Evolutionary conservation across 2,329 filamentous ascomycete genomes (phyloP).

Genomic region (Epichloe brachyelytri): DNA sequence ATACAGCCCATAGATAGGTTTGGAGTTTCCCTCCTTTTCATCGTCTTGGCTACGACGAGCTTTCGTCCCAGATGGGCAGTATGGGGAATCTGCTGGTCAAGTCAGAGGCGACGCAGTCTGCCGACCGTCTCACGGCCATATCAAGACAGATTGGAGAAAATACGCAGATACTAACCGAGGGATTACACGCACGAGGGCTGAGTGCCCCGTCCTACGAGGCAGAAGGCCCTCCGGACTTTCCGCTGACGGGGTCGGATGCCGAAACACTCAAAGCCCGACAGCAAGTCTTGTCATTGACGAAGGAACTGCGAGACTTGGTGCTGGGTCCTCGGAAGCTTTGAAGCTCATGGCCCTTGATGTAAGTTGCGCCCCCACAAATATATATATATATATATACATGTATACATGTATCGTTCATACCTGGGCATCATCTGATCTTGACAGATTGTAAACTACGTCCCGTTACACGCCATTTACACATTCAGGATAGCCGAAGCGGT

Average conservation of each 20-base stretch:
- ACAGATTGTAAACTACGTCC: constrained; percentile 15
- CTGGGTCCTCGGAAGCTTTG: constrained; percentile 12
- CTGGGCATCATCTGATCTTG: not conserved
- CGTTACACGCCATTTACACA: constrained; percentile 18
- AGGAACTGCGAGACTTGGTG: constrained; percentile 12
- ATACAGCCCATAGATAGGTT: not conserved
- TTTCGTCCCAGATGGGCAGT: not conserved
- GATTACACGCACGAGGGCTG: constrained; percentile 9
- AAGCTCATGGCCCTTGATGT: constrained; percentile 17
- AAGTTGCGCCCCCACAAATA: constrained; percentile 1
- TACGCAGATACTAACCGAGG: constrained; percentile 8
- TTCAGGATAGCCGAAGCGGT: constrained; percentile 20
- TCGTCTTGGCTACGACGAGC: too few species aligned
- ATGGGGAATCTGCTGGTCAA: constrained; percentile 2
- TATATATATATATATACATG: rapidly evolving
- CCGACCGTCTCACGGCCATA: constrained; percentile 8
- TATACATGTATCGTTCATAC: too few species aligned
- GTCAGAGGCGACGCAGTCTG: constrained; percentile 1
- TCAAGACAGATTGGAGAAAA: constrained; percentile 10
- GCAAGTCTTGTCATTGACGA: constrained; percentile 11
- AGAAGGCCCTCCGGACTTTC: constrained; percentile 10
- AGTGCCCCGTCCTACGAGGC: constrained; percentile 10
- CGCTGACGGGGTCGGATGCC: constrained; percentile 3
- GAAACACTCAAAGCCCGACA: constrained; percentile 8
- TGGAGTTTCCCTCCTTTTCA: too few species aligned